These are phyloP conservation scores for Triadica sebifera DNA, from an alignment of 345 rosid genomes.

Conservation along the genomic window DNA sequence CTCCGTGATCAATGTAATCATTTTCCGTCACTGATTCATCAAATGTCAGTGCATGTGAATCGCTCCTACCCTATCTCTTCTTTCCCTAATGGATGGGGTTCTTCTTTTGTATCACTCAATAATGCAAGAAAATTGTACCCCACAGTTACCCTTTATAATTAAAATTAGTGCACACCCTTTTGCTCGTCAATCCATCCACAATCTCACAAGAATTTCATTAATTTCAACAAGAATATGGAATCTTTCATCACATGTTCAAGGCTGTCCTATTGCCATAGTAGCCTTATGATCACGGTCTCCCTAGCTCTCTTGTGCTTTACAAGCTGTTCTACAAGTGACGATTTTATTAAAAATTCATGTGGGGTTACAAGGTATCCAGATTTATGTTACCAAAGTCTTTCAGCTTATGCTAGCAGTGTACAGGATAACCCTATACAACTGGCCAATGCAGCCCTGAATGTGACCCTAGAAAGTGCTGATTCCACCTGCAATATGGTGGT, in stretches of 20 bases:
- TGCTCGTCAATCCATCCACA: not conserved
- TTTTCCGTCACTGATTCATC: not conserved
- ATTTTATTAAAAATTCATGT: slow-evolving; percentile 33
- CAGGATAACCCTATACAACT: slow-evolving; percentile 26
- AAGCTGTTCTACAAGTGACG: not conserved
- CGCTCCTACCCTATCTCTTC: slow-evolving; percentile 1
- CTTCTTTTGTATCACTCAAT: not conserved
- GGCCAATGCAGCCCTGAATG: slow-evolving; percentile 34
- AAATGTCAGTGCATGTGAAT: slow-evolving; percentile 18
- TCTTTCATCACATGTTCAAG: not conserved
- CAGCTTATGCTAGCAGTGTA: slow-evolving; percentile 27
- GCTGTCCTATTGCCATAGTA: not conserved
- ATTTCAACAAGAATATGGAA: not conserved
- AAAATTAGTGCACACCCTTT: not conserved
- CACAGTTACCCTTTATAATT: slow-evolving; percentile 1
- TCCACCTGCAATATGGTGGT: slow-evolving; percentile 17
- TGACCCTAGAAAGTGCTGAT: slow-evolving; percentile 23
- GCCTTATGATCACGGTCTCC: not conserved
- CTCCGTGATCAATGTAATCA: too few relatives aligned
- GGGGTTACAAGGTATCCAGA: slow-evolving; percentile 36
- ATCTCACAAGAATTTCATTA: not conserved
- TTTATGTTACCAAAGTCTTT: slow-evolving; percentile 40
- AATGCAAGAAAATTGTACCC: not conserved
- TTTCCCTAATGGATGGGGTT: not conserved
- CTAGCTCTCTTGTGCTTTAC: not conserved